These are phyloP conservation scores for Diplogelasinospora grovesii DNA, from an alignment of 495 filamentous ascomycete genomes.

Conservation along the genomic window DNA sequence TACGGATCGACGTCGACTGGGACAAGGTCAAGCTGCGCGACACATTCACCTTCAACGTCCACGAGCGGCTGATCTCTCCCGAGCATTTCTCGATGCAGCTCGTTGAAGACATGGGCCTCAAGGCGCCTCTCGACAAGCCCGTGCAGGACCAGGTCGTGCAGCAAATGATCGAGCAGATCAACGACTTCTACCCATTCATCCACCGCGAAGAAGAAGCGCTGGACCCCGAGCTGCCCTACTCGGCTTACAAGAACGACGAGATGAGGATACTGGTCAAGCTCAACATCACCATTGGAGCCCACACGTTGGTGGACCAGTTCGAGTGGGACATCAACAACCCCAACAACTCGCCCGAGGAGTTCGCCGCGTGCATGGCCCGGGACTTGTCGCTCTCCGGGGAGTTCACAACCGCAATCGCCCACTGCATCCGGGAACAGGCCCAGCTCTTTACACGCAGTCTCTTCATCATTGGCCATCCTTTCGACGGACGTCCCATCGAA, in stretches of 20 bases:
- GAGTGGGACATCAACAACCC: slow-evolving; percentile 99
- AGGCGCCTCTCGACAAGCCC: slow-evolving; percentile 55
- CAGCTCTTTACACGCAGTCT: slow-evolving; percentile 91
- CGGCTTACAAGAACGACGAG: slow-evolving; percentile 95
- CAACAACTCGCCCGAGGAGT: slow-evolving; percentile 86
- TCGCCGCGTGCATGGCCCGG: slow-evolving; percentile 78
- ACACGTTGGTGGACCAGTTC: slow-evolving; percentile 93
- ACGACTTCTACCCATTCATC: slow-evolving; percentile 86
- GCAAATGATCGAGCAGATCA: slow-evolving; percentile 82
- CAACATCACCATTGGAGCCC: slow-evolving; percentile 94
- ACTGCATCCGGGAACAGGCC: slow-evolving; percentile 90
- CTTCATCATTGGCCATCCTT: slow-evolving; percentile 87
- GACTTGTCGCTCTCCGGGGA: slow-evolving; percentile 92
- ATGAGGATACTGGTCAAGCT: slow-evolving; percentile 94
- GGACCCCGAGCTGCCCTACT: slow-evolving; percentile 84
- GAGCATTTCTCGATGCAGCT: slow-evolving; percentile 82
- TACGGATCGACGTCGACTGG: slow-evolving; percentile 89
- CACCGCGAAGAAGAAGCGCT: slow-evolving; percentile 85
- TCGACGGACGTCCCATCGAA: slow-evolving; percentile 88
- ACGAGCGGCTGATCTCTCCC: slow-evolving; percentile 72
- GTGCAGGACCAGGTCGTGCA: slow-evolving; percentile 71
- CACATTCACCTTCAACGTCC: slow-evolving; percentile 97
- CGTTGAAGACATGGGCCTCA: slow-evolving; percentile 82
- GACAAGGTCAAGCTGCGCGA: slow-evolving; percentile 94
- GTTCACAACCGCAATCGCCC: slow-evolving; percentile 95